Evolutionary conservation across 2,329 filamentous ascomycete genomes (phyloP).

Genomic region (Tolypocladium paradoxum): DNA sequence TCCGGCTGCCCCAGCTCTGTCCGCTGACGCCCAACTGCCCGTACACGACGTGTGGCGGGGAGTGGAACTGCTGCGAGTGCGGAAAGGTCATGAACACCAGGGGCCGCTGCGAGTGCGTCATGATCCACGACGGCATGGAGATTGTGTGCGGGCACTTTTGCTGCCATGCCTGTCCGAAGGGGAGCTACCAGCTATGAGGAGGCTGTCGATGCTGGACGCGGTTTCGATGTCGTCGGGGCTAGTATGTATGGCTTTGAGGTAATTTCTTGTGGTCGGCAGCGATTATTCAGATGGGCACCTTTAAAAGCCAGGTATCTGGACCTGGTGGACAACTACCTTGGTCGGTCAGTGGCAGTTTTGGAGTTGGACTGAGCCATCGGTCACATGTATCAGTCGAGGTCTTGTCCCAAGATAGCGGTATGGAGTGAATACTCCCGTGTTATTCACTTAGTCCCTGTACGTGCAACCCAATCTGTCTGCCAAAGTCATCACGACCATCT

Average conservation of each 20-base stretch:
- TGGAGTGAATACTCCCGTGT: neutral
- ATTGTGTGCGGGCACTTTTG: constrained; percentile 44
- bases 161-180: constrained; percentile 18
- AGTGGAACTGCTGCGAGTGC: constrained; percentile 47
- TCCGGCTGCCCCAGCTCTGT: constrained; percentile 29
- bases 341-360: neutral
- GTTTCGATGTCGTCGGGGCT: neutral
- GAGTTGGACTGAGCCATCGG: neutral
- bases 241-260: neutral
- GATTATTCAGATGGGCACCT: neutral
- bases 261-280: neutral
- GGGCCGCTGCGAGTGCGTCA: constrained; percentile 40
- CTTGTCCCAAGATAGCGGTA: neutral
- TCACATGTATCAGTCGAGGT: neutral
- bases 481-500: neutral
- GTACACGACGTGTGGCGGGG: constrained; percentile 36
- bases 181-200: neutral
- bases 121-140: constrained; percentile 38
- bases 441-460: neutral
- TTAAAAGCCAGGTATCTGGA: neutral
- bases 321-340: neutral
- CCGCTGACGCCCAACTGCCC: constrained; percentile 34
- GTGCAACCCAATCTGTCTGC: too few relatives aligned
- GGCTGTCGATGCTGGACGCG: neutral
- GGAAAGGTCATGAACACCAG: constrained; percentile 40